Percentiles rank a stretch among this genome's conserved stretches.
These are phyloP conservation scores for Daldinia eschscholtzii DNA, from an alignment of 2,329 filamentous ascomycete genomes.

Conservation along the genomic window DNA sequence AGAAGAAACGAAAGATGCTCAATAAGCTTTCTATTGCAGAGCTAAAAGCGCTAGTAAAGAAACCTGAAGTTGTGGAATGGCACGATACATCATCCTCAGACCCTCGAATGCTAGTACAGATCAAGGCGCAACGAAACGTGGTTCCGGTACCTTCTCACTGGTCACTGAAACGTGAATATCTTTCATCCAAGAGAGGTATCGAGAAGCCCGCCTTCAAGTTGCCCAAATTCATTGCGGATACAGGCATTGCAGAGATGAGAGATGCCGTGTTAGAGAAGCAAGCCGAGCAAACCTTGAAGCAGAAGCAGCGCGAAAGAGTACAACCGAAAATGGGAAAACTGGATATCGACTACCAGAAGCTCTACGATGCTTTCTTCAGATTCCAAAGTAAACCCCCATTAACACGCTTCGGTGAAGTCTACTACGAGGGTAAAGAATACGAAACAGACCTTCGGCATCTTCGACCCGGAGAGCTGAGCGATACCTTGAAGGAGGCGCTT, in stretches of 20 bases:
- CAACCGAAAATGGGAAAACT: constrained; percentile 96
- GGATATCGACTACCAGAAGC: constrained; percentile 97
- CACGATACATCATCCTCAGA: constrained; percentile 93
- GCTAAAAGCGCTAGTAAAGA: constrained; percentile 89
- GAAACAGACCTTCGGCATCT: constrained; percentile 95
- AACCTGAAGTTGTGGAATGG: constrained; percentile 97
- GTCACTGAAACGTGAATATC: constrained; percentile 95
- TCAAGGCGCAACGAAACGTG: constrained; percentile 95
- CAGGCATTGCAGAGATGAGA: constrained; percentile 97
- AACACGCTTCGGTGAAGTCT: constrained; percentile 97
- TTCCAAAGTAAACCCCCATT: constrained; percentile 96
- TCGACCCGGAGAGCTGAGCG: constrained; percentile 88
- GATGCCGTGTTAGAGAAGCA: constrained; percentile 97
- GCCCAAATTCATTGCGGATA: constrained; percentile 97
- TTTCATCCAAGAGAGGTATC: constrained; percentile 96
- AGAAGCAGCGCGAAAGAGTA: constrained; percentile 94
- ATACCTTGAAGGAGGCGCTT: constrained; percentile 90
- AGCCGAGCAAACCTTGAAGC: constrained; percentile 89
- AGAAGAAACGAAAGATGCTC: constrained; percentile 92
- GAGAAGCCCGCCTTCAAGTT: constrained; percentile 94
- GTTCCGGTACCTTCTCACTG: constrained; percentile 95
- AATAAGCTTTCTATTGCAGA: constrained; percentile 95
- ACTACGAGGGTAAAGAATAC: constrained; percentile 98
- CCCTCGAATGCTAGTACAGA: constrained; percentile 88
- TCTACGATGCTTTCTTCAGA: constrained; percentile 98